A percentile compares a stretch with the other conserved stretches of the same genome.
These are phyloP conservation scores for Phytopythium oedochilum DNA, from an alignment of 352 stramenopile genomes.

Conservation along the genomic window DNA sequence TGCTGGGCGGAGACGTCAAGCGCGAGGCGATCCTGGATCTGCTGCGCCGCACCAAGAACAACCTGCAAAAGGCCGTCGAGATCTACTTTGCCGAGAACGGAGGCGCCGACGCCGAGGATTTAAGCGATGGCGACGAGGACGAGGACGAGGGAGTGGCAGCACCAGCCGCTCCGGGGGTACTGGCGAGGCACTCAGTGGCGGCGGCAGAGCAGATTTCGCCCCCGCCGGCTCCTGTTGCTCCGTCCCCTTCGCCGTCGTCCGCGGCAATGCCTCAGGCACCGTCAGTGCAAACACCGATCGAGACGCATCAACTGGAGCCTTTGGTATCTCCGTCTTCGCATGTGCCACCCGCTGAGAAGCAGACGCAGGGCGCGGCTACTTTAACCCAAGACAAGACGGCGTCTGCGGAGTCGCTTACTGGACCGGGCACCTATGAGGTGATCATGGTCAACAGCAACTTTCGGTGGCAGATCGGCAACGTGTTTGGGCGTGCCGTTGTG, in stretches of 20 bases:
- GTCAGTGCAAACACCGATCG: constrained; percentile 38
- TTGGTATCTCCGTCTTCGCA: constrained; percentile 25
- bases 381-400: constrained; percentile 5
- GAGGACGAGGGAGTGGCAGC: constrained; percentile 37
- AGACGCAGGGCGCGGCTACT: constrained; percentile 2
- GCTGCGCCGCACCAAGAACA: constrained; percentile 57
- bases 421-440: constrained; percentile 75
- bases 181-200: not conserved
- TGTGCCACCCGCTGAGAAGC: constrained; percentile 3
- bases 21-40: constrained; percentile 48
- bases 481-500: constrained; percentile 81
- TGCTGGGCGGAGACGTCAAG: constrained; percentile 65
- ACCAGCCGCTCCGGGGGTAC: constrained; percentile 3
- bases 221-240: constrained; percentile 11
- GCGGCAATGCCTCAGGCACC: constrained; percentile 26
- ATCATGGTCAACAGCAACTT: constrained; percentile 73
- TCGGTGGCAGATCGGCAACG: constrained; percentile 79
- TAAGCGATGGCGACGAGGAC: constrained; percentile 40
- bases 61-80: constrained; percentile 75
- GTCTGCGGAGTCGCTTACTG: constrained; percentile 41
- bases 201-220: constrained; percentile 18
- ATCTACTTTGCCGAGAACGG: constrained; percentile 75
- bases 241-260: constrained; percentile 26
- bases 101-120: constrained; percentile 21
- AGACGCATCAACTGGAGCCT: constrained; percentile 52